Evolutionary conservation across 306 rosid species (phyloP), one percentile per base, ranked within the genome.

Genomic region (Abrus precatorius): DNA sequence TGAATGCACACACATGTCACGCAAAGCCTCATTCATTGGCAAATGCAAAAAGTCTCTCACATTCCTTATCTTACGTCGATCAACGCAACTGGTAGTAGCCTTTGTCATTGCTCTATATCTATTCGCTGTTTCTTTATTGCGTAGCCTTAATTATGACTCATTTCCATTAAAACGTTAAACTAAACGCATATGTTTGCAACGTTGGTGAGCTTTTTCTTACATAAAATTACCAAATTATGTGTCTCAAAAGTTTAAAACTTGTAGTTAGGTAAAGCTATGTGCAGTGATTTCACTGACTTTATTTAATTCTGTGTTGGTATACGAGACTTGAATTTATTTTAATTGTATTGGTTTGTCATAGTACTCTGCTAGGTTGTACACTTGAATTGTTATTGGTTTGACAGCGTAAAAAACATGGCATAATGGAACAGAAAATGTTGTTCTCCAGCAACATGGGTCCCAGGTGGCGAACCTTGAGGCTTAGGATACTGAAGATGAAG

Each of bases 401-500:
- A 75, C 82, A 84, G 73, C 74, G 79, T 66, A 55, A 80, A 48
- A 55, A 80, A 48, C 74, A 68, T 41, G 40, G 41, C 62, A 62
- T 12, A 53, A 53, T 8, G 56, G 52, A 81, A 33, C 45, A 69
- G 9, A 3, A 45, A 41, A 5, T 1, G 48, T 9, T 40, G 53
- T 5, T 41, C 10, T 20, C 40, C 5, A 55, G 27, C 30, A 65
- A 44, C 1, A 47, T 41, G 78, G 84, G 55, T 32, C 83, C 83
- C 73, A 34, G 3, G 34, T 7, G 54, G 60, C 49, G 7, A 14
- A 20, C 53, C 78, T 40, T 10, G n/a, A 29, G 76, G 27, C 69
- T 77, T 63, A 10, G 78, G 75, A 83, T 67, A 14, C 74, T 49
- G 36, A 77, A 45, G 11, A 38, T 61, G 9, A 20, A 68, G 82